phyloP scores from a whole-genome alignment of 768 basidiomycete genomes.

The Collybia sordida region DNA sequence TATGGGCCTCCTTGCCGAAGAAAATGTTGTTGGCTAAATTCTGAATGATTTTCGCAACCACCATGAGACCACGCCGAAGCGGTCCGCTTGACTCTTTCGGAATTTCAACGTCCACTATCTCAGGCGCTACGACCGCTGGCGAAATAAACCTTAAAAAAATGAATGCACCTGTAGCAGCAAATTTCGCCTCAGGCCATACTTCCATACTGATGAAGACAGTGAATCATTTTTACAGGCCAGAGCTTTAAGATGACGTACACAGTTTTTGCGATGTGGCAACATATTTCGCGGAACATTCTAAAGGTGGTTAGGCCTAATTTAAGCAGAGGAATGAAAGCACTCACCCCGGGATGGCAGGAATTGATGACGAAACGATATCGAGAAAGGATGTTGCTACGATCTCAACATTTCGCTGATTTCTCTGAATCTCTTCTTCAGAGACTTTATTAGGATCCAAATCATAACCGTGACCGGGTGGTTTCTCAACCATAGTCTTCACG shows the following conservation, averaged over 20 bases:
- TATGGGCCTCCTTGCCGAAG: constrained; percentile 88
- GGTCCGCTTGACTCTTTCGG: constrained; percentile 57
- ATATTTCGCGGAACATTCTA: constrained; percentile 87
- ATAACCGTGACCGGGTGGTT: constrained; percentile 74
- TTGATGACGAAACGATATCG: constrained; percentile 69
- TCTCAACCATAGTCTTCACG: constrained; percentile 67
- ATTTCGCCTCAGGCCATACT: constrained; percentile 79
- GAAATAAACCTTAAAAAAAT: constrained; percentile 89
- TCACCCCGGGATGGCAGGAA: constrained; percentile 72
- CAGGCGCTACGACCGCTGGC: constrained; percentile 86
- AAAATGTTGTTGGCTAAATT: constrained; percentile 93
- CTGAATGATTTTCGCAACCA: constrained; percentile 90
- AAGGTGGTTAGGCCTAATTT: constrained; percentile 9
- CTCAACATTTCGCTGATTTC: constrained; percentile 72
- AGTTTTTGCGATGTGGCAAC: constrained; percentile 72
- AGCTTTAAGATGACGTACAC: constrained; percentile 53
- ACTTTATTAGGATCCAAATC: constrained; percentile 73
- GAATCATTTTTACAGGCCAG: neutral
- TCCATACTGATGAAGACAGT: constrained; percentile 38
- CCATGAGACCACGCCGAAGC: constrained; percentile 76
- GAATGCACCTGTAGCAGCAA: constrained; percentile 84
- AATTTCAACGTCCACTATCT: constrained; percentile 79
- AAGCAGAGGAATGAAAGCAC: constrained; percentile 21
- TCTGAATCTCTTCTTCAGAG: constrained; percentile 55
- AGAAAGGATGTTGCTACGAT: constrained; percentile 76